Percentiles rank a stretch among this genome's conserved stretches.
Conservation (phyloP, 805 yeast species). For the Ogataea pilisensis region DNA sequence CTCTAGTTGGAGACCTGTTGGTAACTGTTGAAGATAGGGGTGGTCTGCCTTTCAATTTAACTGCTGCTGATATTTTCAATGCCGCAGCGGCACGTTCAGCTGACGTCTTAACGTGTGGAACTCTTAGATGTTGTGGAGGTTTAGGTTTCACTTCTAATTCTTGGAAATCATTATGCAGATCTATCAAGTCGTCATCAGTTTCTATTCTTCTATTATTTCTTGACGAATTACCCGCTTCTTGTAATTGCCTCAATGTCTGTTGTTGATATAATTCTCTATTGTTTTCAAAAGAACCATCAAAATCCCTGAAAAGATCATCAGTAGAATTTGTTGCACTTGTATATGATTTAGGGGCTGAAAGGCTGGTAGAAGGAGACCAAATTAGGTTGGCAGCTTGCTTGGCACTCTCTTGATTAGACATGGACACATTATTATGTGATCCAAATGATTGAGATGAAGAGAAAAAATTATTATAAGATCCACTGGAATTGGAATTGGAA, state of each 20-base stretch:
- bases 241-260: slow-evolving; percentile 27
- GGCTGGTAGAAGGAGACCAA: slow-evolving; percentile 34
- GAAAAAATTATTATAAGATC: background rate
- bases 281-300: slow-evolving; percentile 21
- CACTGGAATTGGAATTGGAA: background rate
- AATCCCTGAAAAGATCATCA: slow-evolving; percentile 24
- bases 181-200: slow-evolving; percentile 14
- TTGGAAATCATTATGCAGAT: slow-evolving; percentile 10
- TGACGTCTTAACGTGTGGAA: slow-evolving; percentile 15
- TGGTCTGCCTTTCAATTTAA: slow-evolving; percentile 19
- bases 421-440: slow-evolving; percentile 4
- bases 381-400: slow-evolving; percentile 34
- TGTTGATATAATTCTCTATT: slow-evolving; percentile 22
- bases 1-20: slow-evolving; percentile 12
- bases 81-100: slow-evolving; percentile 32
- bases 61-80: slow-evolving; percentile 30
- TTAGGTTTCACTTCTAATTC: slow-evolving; percentile 14
- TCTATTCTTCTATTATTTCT: slow-evolving; percentile 13
- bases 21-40: slow-evolving; percentile 7
- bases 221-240: slow-evolving; percentile 21
- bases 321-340: slow-evolving; percentile 15
- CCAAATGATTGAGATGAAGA: too few species aligned
- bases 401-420: slow-evolving; percentile 21
- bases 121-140: slow-evolving; percentile 4
- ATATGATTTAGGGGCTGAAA: slow-evolving; percentile 23